Evolutionary conservation across 2,329 filamentous ascomycete genomes (phyloP).

Genomic region (Penicillium sp.): DNA sequence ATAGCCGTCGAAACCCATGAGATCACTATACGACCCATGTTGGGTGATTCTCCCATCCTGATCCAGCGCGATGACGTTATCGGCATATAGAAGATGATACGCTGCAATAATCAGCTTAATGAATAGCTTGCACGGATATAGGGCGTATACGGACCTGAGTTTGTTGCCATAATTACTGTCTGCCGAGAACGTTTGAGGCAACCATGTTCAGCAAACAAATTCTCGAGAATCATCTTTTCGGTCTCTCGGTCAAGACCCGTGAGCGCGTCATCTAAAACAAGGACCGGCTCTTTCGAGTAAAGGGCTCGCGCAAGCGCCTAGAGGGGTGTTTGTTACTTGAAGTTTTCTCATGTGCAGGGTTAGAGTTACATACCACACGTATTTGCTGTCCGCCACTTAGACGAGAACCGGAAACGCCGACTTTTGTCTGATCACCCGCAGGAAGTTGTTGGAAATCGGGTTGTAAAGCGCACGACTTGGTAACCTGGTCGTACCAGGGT

Average conservation of each 20-base stretch:
- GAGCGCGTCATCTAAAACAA: conserved; percentile 42
- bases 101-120: conserved; percentile 6
- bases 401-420: conserved; percentile 17
- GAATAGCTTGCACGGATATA: neutral
- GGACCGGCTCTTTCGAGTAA: conserved; percentile 35
- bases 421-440: conserved; percentile 18
- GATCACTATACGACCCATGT: conserved; percentile 22
- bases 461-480: conserved; percentile 8
- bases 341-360: neutral
- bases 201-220: conserved; percentile 35
- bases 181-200: conserved; percentile 28
- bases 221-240: conserved; percentile 34
- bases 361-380: conserved; percentile 17
- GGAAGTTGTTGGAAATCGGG: conserved; percentile 12
- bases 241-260: conserved; percentile 39
- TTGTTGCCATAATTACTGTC: conserved; percentile 30
- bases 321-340: neutral
- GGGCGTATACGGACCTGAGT: conserved; percentile 14
- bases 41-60: conserved; percentile 22
- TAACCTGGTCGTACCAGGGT: conserved; percentile 9
- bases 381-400: conserved; percentile 17
- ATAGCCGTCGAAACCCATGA: conserved; percentile 19
- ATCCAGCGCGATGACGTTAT: conserved; percentile 26
- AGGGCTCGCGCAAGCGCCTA: conserved; percentile 39
- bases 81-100: conserved; percentile 23